Conservation (phyloP, 2,329 filamentous ascomycete genomes). For the Colletotrichum cereale region DNA sequence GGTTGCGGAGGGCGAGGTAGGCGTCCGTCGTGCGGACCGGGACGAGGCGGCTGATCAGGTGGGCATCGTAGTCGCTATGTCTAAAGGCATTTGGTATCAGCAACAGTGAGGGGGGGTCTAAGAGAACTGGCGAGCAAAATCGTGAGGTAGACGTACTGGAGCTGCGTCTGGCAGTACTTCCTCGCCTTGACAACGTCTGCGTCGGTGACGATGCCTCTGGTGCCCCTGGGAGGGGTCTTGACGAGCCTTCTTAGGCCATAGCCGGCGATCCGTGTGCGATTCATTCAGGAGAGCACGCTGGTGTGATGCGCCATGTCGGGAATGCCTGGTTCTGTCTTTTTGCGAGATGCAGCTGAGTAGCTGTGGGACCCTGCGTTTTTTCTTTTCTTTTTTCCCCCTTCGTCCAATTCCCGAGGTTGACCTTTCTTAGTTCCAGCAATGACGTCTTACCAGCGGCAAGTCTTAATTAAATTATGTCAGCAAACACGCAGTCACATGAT, state of each 20-base stretch:
- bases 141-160: constrained; percentile 56
- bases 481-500: constrained; percentile 56
- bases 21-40: constrained; percentile 80
- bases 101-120: not conserved
- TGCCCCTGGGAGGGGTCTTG: constrained; percentile 40
- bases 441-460: constrained; percentile 23
- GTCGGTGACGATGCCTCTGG: constrained; percentile 58
- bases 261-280: constrained; percentile 51
- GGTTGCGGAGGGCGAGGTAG: constrained; percentile 89
- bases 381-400: not conserved
- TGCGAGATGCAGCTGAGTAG: constrained; percentile 16
- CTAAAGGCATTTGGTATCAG: constrained; percentile 57
- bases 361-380: constrained; percentile 18
- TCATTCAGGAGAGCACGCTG: constrained; percentile 51
- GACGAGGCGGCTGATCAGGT: constrained; percentile 87
- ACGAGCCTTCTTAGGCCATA: constrained; percentile 55
- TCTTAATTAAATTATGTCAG: constrained; percentile 36
- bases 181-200: constrained; percentile 66
- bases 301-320: constrained; percentile 41
- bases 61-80: constrained; percentile 89
- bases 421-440: constrained; percentile 20
- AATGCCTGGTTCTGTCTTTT: constrained; percentile 14
- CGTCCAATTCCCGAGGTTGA: constrained; percentile 20
- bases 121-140: no score
- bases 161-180: constrained; percentile 65